Base-by-base conservation (phyloP, 2,329 filamentous ascomycete genomes). In the Proliferodiscus dingleyae region DNA sequence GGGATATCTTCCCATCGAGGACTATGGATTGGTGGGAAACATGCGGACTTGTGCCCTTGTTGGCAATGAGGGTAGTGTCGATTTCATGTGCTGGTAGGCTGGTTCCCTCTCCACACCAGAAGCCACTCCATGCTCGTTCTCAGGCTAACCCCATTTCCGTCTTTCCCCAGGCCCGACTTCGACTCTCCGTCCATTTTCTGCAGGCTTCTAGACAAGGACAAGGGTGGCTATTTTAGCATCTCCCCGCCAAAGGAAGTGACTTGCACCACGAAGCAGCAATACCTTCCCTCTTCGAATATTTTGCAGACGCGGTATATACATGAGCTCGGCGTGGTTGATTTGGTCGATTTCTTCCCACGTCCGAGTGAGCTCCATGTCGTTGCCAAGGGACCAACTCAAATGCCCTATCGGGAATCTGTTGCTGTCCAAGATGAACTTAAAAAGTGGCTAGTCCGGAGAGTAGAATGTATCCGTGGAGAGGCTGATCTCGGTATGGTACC, bases 1-100 rank as follows among this genome's bases (percentile, higher is more conserved):
- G 5, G 61, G 61, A 15, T 64, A 64, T 41, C 51, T 64, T 18
- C 62, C 62, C 29, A 85, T 88, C 53, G 85, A 89, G 61, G 79
- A 89, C 64, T 89, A 89, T 71, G 85, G 85, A 45, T 75, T 89
- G 65, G 87, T 89, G 57, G 85, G 85, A 19, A 88, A 89, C 60
- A 87, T 89, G 84, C 77, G 82, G 57, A 89, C 85, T 1, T 87
- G 83, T 68, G 84, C 85, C 11, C 69, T 88, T n/a, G 75, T 87
- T 18, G 84, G 82, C 53, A 85, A 85, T 60, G 80, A 85, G 58
- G 85, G 85, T 19, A 84, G 83, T 53, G 66, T 89, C 46, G 85
- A 88, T 61, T 87, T 81, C 56, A 85, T 89, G 83, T 89, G 84
- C 64, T 89, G 84, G 80, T 81, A 59, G 15, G n/a, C 36, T 22